phyloP scores from a whole-genome alignment of 306 rosid genomes.

The Begonia peltatifolia region DNA sequence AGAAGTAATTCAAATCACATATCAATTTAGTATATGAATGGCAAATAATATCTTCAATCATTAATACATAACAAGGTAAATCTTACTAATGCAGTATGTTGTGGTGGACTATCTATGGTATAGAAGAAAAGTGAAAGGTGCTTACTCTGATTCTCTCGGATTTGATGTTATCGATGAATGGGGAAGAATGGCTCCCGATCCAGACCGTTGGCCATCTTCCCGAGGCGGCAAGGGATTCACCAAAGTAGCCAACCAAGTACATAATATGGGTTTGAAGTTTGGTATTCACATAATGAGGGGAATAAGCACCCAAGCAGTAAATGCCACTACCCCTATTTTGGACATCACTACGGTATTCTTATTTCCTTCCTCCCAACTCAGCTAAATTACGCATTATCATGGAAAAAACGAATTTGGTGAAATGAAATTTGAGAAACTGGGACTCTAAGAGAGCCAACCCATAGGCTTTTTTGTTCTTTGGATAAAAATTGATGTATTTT shows the following conservation, averaged over 20 bases:
- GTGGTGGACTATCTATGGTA: constrained; percentile 98
- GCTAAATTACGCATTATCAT: no score
- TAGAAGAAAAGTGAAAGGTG: constrained; percentile 69
- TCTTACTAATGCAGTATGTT: constrained; percentile 48
- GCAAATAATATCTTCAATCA: not conserved
- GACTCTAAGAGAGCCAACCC: no score
- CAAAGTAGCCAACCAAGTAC: constrained; percentile 61
- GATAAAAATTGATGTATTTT: no score
- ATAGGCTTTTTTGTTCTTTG: no score
- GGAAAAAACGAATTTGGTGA: no score
- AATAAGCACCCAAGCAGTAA: constrained; percentile 90
- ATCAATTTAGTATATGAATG: constrained; percentile 1
- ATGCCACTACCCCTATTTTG: constrained; percentile 83
- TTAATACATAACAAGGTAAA: no score
- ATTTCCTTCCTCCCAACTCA: not conserved
- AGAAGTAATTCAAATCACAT: no score
- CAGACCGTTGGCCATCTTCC: constrained; percentile 89
- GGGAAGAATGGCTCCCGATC: constrained; percentile 92
- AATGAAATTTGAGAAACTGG: no score
- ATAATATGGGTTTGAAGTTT: constrained; percentile 71
- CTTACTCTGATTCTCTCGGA: constrained; percentile 65
- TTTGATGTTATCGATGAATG: constrained; percentile 82
- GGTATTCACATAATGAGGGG: constrained; percentile 99
- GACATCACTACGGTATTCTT: constrained; percentile 48
- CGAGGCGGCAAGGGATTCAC: constrained; percentile 57